Evolutionary conservation across 306 rosid genomes (phyloP).

Genomic region (Malus fusca): DNA sequence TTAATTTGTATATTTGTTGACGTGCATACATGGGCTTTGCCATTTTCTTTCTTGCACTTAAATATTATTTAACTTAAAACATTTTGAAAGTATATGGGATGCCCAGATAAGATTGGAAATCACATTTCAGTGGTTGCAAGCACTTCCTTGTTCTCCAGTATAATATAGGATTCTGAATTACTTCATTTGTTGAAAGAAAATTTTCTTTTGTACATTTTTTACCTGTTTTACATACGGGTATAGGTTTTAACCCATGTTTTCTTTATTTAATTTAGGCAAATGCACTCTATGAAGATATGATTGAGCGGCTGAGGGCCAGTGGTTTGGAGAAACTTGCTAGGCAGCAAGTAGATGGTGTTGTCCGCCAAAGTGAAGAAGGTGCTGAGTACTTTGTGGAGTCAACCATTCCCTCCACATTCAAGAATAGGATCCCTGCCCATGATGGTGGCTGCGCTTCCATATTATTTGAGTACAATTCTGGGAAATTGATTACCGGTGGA

Average conservation of each 20-base stretch:
- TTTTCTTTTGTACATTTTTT: not conserved
- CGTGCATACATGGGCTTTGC: not conserved
- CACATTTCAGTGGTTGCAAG: not conserved
- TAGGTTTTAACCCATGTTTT: constrained; percentile 5
- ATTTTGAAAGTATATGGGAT: not conserved
- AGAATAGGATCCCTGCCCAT: constrained; percentile 65
- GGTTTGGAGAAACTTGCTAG: constrained; percentile 85
- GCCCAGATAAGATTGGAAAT: not conserved
- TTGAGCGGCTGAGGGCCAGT: constrained; percentile 63
- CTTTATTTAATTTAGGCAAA: constrained; percentile 53
- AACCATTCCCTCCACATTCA: constrained; percentile 61
- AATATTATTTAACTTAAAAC: not conserved
- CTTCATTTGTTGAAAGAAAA: not conserved
- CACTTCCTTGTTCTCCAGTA: not conserved
- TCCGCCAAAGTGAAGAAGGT: constrained; percentile 92
- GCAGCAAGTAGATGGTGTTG: constrained; percentile 97
- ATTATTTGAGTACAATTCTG: constrained; percentile 66
- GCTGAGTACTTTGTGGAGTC: constrained; percentile 83
- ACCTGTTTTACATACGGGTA: not conserved
- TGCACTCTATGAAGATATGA: constrained; percentile 84
- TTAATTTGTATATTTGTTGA: not conserved
- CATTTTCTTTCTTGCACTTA: not conserved
- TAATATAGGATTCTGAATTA: not conserved
- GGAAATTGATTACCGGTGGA: constrained; percentile 83
- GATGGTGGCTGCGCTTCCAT: constrained; percentile 94